Base-by-base conservation (phyloP, 1,284 basidiomycete genomes). In the Cystobasidium sp. region DNA sequence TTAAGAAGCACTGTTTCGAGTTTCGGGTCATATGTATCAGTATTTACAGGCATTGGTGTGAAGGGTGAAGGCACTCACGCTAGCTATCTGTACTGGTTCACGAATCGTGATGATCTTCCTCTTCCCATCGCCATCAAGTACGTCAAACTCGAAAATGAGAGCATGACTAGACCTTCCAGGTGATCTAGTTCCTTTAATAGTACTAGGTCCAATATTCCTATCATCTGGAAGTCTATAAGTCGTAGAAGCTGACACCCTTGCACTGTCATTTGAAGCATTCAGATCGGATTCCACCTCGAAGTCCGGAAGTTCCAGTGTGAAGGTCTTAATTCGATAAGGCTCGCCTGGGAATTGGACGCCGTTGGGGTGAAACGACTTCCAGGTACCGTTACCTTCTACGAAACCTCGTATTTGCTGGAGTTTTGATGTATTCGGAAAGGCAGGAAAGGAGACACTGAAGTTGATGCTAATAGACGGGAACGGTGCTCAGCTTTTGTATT, bases 71-170 rank as follows among this genome's bases (percentile, higher is more conserved):
- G 18, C 5, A 58, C 67, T 68, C 20, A 68, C 67, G 37, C 67
- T 68, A 24, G 67, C 67, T 46, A 68, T 44, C 22, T 46, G 22
- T 4, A 68, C 55, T 43, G 67, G 53, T 7, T 58, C 43, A 3
- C 67, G 67, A 10, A 68, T 46, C 4, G 37, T 68, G 41, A 68
- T 37, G 6, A 58, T 58, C 55, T 56, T 58, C 43, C 44, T 58
- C 22, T 58, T 56, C 14, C 52, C 67, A 55, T 58, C 22, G 4
- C 55, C 53, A 31, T 68, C 67, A 47, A 68, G 20, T 3, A 68
- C 52, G 16, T 56, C 51, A 43, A 68, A 68, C 46, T 68, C 67
- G 41, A 68, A 46, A 6, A 68, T 22, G 9, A 68, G n/a, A n/a
- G 52, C 44, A 58, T 68, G 51, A 20, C 31, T 47, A 5, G 43